Conservation (phyloP, 2,329 filamentous ascomycete genomes). For the Amesomyces nigricolor region DNA sequence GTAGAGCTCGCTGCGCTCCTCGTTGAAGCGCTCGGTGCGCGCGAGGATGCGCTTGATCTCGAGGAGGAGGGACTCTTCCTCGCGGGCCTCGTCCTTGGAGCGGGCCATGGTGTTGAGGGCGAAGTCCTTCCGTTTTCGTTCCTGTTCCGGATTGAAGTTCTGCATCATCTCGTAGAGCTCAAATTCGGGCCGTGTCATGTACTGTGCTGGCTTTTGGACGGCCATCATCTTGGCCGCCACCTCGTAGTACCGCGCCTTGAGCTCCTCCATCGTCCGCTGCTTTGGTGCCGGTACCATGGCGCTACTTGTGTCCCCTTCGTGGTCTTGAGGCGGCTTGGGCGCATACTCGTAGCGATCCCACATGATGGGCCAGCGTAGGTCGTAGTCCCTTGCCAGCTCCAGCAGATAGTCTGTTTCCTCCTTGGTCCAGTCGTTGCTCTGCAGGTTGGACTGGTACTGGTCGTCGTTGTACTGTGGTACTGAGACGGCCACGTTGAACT, state of each 20-base stretch:
- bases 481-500: slow-evolving; percentile 78
- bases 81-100: slow-evolving; percentile 79
- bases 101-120: slow-evolving; percentile 73
- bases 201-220: slow-evolving; percentile 70
- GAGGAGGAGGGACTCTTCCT: slow-evolving; percentile 82
- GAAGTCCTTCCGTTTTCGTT: slow-evolving; percentile 76
- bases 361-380: slow-evolving; percentile 85
- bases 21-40: slow-evolving; percentile 77
- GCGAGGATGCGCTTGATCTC: slow-evolving; percentile 90
- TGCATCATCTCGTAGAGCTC: slow-evolving; percentile 76
- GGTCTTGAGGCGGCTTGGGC: slow-evolving; percentile 41
- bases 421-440: slow-evolving; percentile 75
- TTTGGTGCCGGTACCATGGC: slow-evolving; percentile 50
- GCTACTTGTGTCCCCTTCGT: slow-evolving; percentile 43
- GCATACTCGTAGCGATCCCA: slow-evolving; percentile 85
- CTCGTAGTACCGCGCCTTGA: slow-evolving; percentile 87
- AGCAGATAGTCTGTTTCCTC: slow-evolving; percentile 93
- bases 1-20: slow-evolving; percentile 83
- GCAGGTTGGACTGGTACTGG: slow-evolving; percentile 72
- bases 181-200: slow-evolving; percentile 84
- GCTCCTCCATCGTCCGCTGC: slow-evolving; percentile 72
- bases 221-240: slow-evolving; percentile 79
- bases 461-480: slow-evolving; percentile 80
- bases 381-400: slow-evolving; percentile 66
- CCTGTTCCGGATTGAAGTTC: slow-evolving; percentile 76